Conservation (phyloP, 78 protist species). For the Tieghemostelium lacteum region DNA sequence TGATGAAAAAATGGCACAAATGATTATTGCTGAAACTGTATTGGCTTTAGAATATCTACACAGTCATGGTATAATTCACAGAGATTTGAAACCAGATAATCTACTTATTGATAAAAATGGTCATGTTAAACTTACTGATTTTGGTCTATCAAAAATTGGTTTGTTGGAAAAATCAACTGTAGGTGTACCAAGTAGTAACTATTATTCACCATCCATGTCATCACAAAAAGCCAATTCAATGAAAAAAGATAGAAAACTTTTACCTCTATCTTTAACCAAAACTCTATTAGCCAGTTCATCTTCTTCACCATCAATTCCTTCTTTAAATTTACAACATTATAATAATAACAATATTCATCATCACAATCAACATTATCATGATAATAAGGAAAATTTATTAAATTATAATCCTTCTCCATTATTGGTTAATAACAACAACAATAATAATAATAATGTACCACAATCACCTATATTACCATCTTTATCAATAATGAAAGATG, state of each 20-base stretch:
- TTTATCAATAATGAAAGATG: not conserved
- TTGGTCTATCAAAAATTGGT: constrained; percentile 76
- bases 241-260: constrained; percentile 30
- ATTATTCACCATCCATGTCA: constrained; percentile 3
- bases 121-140: constrained; percentile 83
- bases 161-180: constrained; percentile 54
- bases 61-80: constrained; percentile 74
- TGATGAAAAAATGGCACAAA: constrained; percentile 80
- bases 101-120: constrained; percentile 78
- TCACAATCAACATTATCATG: not conserved
- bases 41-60: constrained; percentile 84
- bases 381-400: not conserved
- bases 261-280: constrained; percentile 35
- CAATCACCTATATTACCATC: constrained; percentile 13
- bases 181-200: constrained; percentile 26
- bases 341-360: not conserved
- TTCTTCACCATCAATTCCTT: constrained; percentile 45
- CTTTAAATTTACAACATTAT: constrained; percentile 2
- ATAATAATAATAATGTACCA: not conserved
- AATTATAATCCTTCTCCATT: not conserved
- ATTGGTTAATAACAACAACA: not conserved
- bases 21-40: constrained; percentile 83
- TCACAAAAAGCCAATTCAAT: not conserved
- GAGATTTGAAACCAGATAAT: constrained; percentile 85
- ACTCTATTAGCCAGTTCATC: constrained; percentile 23